Conservation (phyloP, 345 rosid genomes). For the Erysimum cheiranthoides region DNA sequence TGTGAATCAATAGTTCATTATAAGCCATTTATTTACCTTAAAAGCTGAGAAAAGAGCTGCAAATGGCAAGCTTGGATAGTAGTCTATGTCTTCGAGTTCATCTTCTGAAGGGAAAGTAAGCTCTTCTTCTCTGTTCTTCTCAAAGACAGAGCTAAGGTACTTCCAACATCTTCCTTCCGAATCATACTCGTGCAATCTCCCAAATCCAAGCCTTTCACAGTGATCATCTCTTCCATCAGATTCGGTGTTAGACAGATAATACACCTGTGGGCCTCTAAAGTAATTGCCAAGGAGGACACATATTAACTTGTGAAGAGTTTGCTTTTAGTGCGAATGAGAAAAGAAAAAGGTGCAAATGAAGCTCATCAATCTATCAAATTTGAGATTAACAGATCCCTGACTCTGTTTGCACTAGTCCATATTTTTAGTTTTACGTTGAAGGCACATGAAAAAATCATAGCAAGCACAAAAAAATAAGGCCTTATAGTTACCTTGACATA, state of each 20-base stretch:
- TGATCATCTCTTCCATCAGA: constrained; percentile 71
- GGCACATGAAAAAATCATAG: not conserved
- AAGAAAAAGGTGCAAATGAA: constrained; percentile 4
- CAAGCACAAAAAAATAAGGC: constrained; percentile 14
- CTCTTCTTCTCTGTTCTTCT: constrained; percentile 50
- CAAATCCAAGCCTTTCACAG: constrained; percentile 83
- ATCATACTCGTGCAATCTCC: constrained; percentile 70
- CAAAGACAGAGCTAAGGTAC: constrained; percentile 69
- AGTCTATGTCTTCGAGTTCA: constrained; percentile 87
- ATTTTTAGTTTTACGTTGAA: not conserved
- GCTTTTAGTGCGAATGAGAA: not conserved
- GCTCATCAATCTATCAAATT: constrained; percentile 1
- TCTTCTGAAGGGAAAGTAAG: constrained; percentile 64
- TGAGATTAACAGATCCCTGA: not conserved
- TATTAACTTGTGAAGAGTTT: constrained; percentile 15
- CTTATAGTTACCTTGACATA: constrained; percentile 66
- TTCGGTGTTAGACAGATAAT: constrained; percentile 67
- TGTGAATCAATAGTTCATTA: not conserved
- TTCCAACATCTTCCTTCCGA: constrained; percentile 85
- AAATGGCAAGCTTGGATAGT: constrained; percentile 92
- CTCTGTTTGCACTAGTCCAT: constrained; percentile 17
- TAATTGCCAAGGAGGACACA: constrained; percentile 14
- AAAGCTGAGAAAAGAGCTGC: constrained; percentile 89
- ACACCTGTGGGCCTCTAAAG: constrained; percentile 75
- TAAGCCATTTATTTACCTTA: constrained; percentile 55